A percentile compares a stretch with the other conserved stretches of the same genome.
Conservation (phyloP, 768 basidiomycete genomes). For the Lyophyllum atratum region DNA sequence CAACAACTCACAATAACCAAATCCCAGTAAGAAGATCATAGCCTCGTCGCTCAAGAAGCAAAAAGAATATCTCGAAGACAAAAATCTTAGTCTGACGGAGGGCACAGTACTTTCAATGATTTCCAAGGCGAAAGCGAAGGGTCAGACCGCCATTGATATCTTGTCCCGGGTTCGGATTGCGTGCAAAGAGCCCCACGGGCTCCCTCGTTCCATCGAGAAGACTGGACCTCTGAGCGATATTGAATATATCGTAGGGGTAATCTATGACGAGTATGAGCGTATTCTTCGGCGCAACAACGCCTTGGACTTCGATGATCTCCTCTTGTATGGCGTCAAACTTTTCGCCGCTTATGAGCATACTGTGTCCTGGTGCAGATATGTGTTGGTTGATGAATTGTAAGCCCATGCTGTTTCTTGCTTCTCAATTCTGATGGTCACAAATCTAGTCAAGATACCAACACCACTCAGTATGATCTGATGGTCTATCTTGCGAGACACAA, state of each 20-base stretch:
- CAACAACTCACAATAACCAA: neutral
- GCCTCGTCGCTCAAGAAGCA: slow-evolving; percentile 57
- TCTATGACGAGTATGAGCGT: slow-evolving; percentile 70
- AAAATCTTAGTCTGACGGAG: slow-evolving; percentile 56
- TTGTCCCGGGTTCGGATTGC: slow-evolving; percentile 14
- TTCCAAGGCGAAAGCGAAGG: slow-evolving; percentile 76
- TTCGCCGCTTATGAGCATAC: slow-evolving; percentile 53
- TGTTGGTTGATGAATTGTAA: slow-evolving; percentile 84
- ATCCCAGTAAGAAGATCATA: slow-evolving; percentile 67
- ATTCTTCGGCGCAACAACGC: slow-evolving; percentile 62
- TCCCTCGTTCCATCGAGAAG: neutral
- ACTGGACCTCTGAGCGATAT: slow-evolving; percentile 23
- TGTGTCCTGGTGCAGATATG: slow-evolving; percentile 62
- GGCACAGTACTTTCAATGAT: slow-evolving; percentile 59
- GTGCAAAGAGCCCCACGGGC: slow-evolving; percentile 8
- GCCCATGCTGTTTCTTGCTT: slow-evolving; percentile 10
- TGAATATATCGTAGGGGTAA: slow-evolving; percentile 44
- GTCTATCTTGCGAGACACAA: slow-evolving; percentile 54
- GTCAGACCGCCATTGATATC: slow-evolving; percentile 48
- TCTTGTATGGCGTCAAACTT: slow-evolving; percentile 70
- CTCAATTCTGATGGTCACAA: neutral
- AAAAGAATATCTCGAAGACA: slow-evolving; percentile 44
- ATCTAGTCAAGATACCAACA: slow-evolving; percentile 76
- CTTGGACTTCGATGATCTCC: slow-evolving; percentile 87
- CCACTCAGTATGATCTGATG: slow-evolving; percentile 82